A percentile compares a stretch with the other conserved stretches of the same genome.
phyloP scores from a whole-genome alignment of 352 stramenopile genomes.

The Phytophthora sp. region DNA sequence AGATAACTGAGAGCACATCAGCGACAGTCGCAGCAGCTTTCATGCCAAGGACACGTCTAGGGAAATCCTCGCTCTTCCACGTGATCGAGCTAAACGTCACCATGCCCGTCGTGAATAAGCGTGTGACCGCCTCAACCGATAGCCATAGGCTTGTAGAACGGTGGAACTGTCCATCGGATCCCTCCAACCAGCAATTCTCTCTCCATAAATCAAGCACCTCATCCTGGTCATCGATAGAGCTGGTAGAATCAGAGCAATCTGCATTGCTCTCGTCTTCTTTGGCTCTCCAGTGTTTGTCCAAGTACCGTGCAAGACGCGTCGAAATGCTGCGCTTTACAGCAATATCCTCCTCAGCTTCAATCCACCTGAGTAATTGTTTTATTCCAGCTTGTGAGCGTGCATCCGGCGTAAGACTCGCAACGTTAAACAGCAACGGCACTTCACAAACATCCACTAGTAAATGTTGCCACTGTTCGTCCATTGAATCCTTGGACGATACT shows the following conservation, averaged over 20 bases:
- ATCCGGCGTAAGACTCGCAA: constrained; percentile 20
- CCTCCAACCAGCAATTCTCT: constrained; percentile 45
- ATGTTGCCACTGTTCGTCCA: constrained; percentile 35
- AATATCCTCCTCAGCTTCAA: constrained; percentile 44
- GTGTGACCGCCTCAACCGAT: constrained; percentile 32
- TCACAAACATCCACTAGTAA: constrained; percentile 55
- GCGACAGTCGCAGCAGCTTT: constrained; percentile 42
- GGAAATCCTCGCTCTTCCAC: constrained; percentile 49
- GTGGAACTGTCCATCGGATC: constrained; percentile 48
- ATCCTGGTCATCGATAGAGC: constrained; percentile 16
- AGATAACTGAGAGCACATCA: constrained; percentile 57
- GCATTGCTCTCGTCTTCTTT: background rate
- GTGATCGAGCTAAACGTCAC: constrained; percentile 47
- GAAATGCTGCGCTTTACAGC: constrained; percentile 50
- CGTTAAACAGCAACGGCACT: constrained; percentile 48
- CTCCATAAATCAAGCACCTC: constrained; percentile 30
- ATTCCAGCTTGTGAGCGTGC: constrained; percentile 30
- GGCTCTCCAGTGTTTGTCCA: constrained; percentile 52
- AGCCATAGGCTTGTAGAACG: constrained; percentile 53
- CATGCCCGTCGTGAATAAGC: constrained; percentile 53
- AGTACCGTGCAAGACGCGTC: constrained; percentile 42
- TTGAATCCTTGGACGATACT: background rate
- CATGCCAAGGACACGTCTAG: constrained; percentile 47
- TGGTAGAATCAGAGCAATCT: background rate
- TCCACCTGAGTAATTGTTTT: constrained; percentile 51